A percentile compares a stretch with the other conserved stretches of the same genome.
Conservation (phyloP, 441 rosid species). For the Mallotus repandus region DNA sequence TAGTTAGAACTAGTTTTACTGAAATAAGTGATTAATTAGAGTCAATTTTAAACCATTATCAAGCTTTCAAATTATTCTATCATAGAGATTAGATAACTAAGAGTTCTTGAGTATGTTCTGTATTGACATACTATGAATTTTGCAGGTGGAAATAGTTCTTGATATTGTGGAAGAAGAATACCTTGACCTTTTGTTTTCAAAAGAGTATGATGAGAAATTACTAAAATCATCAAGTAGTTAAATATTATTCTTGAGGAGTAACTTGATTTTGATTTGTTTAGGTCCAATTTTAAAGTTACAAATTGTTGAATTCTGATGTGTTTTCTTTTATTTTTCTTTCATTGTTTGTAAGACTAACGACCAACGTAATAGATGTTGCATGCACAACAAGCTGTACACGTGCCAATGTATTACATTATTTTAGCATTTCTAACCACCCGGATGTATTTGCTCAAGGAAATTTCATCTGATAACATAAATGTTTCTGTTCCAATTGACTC, state of each 20-base stretch:
- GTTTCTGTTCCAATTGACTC: conserved; percentile 7
- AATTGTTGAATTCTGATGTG: not conserved
- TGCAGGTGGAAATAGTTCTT: conserved; percentile 35
- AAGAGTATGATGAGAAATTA: not conserved
- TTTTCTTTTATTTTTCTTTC: conserved; percentile 4
- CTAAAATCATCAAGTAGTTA: no score
- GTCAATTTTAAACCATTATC: not conserved
- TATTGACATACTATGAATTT: not conserved
- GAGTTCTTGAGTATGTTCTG: not conserved
- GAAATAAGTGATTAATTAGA: no score
- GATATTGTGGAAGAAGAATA: no score
- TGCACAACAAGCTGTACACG: conserved; percentile 35
- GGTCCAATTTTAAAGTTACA: conserved; percentile 14
- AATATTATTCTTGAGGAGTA: not conserved
- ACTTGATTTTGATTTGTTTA: conserved; percentile 4
- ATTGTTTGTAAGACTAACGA: conserved; percentile 55
- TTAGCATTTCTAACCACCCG: not conserved
- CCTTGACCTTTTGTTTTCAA: no score
- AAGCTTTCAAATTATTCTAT: not conserved
- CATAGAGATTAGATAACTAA: not conserved
- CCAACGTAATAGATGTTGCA: conserved; percentile 55
- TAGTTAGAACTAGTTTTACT: no score
- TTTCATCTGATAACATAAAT: not conserved
- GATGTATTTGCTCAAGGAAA: no score
- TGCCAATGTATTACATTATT: not conserved